Base-by-base conservation (phyloP, 2,329 filamentous ascomycete genomes). In the Claviceps paspali region DNA sequence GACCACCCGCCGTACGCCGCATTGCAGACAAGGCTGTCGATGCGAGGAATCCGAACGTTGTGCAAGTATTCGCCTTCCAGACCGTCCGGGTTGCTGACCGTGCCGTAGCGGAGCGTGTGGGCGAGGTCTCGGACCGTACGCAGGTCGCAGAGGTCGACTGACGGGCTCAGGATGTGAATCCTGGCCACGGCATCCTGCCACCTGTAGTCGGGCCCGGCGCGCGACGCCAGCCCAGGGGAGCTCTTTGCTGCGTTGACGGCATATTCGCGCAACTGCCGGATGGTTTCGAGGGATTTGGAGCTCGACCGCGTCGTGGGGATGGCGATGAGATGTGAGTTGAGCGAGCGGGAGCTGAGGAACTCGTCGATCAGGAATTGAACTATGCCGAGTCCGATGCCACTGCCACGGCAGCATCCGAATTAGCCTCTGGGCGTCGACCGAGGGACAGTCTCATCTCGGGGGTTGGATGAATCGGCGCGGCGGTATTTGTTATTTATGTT, bases 1-100 rank as follows among this genome's bases (percentile, higher is more conserved):
- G 66, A 72, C 82, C 85, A 94, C 2, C 84, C 86, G 17, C 86
- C 85, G 28, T 88, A 79, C 0, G 87, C 91, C 12, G 88, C 88
- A 57, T 95, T 95, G 54, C 83, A 79, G 27, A 96, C 67, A 17
- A 91, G 66, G 2, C 71, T 71, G 56, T 96, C 85, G 22, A 98
- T 65, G 44, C 79, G 76, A 2, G 82, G 78, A 29, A 85, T 64
- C 15, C 59, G 59, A 15, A 73, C 61, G 28, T 63, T 55, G 15
- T 51, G 52, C 27, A 66, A 50, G 26, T 56, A 54, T 43, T 60
- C 57, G 29, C 48, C 49, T 33, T 56, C 51, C 27, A 53, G 44
- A 4, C 55, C 56, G 9, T 57, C 59, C 11, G 63, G 63, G 42
- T 69, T 68, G 47, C 56, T 59, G 26, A 75, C 47, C 1, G 57